Base-by-base conservation (phyloP, 164 flowering plant genomes). In the Aristolochia fimbriata region DNA sequence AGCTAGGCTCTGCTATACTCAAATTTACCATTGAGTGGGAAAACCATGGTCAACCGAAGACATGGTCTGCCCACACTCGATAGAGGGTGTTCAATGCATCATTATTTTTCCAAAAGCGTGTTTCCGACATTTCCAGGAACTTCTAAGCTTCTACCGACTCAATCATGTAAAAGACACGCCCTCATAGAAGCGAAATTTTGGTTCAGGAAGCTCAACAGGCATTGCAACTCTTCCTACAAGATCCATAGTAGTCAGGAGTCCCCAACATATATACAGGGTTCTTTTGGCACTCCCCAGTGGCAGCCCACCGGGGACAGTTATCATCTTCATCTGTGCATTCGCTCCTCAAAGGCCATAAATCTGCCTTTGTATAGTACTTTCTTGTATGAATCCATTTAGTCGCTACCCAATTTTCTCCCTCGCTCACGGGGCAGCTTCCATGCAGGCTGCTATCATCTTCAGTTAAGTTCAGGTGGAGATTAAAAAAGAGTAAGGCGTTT, bases 271-370 rank as follows among this genome's bases (percentile, higher is more conserved):
- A 92, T 0, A 80, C 70, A 7, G 94, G 82, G 62, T 92, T 92
- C 72, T 68, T 80, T 54, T 81, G 65, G 66, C 99, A 94, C 66
- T 91, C 99, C 15, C 99, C 99, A 10, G 47, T 12, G 9, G 81
- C 78, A 63, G 97, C 97, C 99, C 97, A 94, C 0, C 57, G 55
- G 4, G 78, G 64, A 63, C 96, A 91, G 49, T 62, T 78, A 0
- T 84, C 87, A 61, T 88, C 81, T 65, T 88, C 91, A 74, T 94
- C 99, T 0, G 71, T 76, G 81, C 99, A 94, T n/a, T 74, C 86
- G 46, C 45, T 68, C 4, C 73, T 83, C 10, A 74, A 65, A 48
- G 71, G 68, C 4, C 30, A 25, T 1, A 60, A 25, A 14, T 16
- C 31, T 12, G 56, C 58, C 58, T n/a, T 47, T 25, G 21, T 16